A percentile compares a stretch with the other conserved stretches of the same genome.
Evolutionary conservation across 164 flowering plant species (phyloP).

Genomic region (Paratinospora sagittata): DNA sequence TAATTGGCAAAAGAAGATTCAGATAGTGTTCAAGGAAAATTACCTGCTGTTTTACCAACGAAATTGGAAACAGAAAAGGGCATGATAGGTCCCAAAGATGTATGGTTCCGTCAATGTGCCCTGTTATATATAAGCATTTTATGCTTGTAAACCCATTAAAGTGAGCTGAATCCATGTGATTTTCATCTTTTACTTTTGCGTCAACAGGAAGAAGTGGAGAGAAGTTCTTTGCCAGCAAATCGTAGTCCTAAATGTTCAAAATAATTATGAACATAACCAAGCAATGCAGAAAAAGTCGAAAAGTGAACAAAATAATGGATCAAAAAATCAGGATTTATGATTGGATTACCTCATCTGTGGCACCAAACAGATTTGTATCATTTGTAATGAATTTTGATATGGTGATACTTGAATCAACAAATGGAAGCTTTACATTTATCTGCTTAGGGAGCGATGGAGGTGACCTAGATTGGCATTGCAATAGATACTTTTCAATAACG

Average conservation of each 20-base stretch:
- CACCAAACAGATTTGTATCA: slow-evolving; percentile 18
- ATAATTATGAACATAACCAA: slow-evolving; percentile 1
- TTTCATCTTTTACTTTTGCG: slow-evolving; percentile 42
- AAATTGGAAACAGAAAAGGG: slow-evolving; percentile 46
- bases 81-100: slow-evolving; percentile 82
- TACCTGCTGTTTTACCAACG: slow-evolving; percentile 75
- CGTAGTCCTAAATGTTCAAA: slow-evolving; percentile 42
- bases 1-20: not conserved
- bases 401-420: slow-evolving; percentile 58
- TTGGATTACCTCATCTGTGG: slow-evolving; percentile 57
- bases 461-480: slow-evolving; percentile 61
- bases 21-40: not conserved
- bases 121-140: slow-evolving; percentile 67
- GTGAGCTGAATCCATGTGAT: slow-evolving; percentile 20
- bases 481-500: slow-evolving; percentile 61
- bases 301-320: not conserved
- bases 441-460: slow-evolving; percentile 78
- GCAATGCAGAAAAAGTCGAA: not conserved
- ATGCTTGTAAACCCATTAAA: slow-evolving; percentile 53
- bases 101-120: slow-evolving; percentile 75
- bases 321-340: not conserved
- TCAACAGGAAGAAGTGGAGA: slow-evolving; percentile 53
- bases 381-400: slow-evolving; percentile 46
- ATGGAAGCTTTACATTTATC: slow-evolving; percentile 54
- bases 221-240: slow-evolving; percentile 29